Evolutionary conservation across 73 alveolate species (phyloP), one percentile per base, ranked within the genome.

Genomic region (Stentor roeselii): DNA sequence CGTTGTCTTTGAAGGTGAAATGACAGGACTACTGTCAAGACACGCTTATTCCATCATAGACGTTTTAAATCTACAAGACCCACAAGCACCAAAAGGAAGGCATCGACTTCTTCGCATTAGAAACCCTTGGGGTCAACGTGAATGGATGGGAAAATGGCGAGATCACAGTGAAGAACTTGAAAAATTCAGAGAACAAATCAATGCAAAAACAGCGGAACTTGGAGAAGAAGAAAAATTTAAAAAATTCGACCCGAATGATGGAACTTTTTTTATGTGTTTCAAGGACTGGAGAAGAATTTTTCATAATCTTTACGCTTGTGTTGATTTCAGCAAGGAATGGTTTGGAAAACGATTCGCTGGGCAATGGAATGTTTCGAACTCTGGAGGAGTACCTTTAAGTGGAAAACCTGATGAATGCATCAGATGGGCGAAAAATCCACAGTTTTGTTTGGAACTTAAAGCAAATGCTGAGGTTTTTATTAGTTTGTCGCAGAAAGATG

Each of bases 41-140:
- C 99, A 97, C 87, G 99, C 99, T 27, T 97, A 97, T 87, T 95
- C 98, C 3, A 90, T 97, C 11, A 89, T 95, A 50, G 99, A 97
- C 90, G 92, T 95, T 21, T 91, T 97, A 86, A 97, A 97, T 78
- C 86, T 97, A 3, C 83, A 89, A 31, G 88, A 93, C 42, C 92
- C 95, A 76, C 87, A 90, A 32, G 67, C 76, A 59, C 91, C 83
- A 76, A 92, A 76, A 59, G 40, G 59, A 4, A 90, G 90, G 30
- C 60, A 35, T 39, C 35, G 77, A 83, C 89, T 96, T 32, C 82
- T 96, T 27, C 88, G 95, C 82, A 90, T 96, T 0, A 91, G 99
- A 92, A 96, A 95, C 83, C 97, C 98, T 61, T 92, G 97, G 99
- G 97, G 98, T 36, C 85, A 90, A 60, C 84, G 87, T 0, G 98